Percentiles rank a stretch among this genome's conserved stretches.
Evolutionary conservation across 208 protist species (phyloP).

Genomic region (Trypanosoma conorhini): DNA sequence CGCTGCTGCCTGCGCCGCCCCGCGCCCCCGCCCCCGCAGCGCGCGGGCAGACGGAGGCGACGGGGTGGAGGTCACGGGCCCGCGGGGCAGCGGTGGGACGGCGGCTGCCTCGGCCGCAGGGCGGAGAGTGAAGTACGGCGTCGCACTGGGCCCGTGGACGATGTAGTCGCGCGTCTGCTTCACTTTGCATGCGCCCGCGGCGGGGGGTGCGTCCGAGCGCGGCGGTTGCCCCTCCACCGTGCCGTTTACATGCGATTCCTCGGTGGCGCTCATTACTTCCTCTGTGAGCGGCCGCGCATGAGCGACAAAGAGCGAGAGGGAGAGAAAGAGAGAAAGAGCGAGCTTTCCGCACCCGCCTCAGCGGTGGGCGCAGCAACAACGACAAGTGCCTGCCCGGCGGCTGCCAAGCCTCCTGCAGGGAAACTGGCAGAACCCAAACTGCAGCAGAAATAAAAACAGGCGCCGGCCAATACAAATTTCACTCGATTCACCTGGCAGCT

Average conservation of each 20-base stretch:
- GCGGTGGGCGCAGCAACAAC: too few relatives aligned
- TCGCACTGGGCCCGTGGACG: constrained; percentile 1
- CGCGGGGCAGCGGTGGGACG: not conserved
- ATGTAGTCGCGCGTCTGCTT: not conserved
- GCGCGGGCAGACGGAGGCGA: not conserved
- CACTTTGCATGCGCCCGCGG: not conserved
- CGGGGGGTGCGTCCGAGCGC: not conserved
- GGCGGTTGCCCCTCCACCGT: not conserved
- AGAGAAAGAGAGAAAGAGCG: not conserved
- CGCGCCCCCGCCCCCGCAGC: not conserved
- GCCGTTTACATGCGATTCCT: not conserved
- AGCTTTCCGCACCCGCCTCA: not conserved
- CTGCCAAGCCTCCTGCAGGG: too few relatives aligned
- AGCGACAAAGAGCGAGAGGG: not conserved
- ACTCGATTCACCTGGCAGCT: too few relatives aligned
- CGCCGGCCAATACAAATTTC: too few relatives aligned
- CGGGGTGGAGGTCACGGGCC: not conserved
- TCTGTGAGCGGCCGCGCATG: not conserved
- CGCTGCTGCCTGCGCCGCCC: not conserved
- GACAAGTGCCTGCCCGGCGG: too few relatives aligned
- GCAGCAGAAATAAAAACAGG: too few relatives aligned
- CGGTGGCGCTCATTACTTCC: not conserved
- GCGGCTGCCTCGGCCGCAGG: not conserved
- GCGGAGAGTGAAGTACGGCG: not conserved
- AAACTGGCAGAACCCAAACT: too few relatives aligned